Conservation (phyloP, 306 rosid species). For the Inga leiocalycina region DNA sequence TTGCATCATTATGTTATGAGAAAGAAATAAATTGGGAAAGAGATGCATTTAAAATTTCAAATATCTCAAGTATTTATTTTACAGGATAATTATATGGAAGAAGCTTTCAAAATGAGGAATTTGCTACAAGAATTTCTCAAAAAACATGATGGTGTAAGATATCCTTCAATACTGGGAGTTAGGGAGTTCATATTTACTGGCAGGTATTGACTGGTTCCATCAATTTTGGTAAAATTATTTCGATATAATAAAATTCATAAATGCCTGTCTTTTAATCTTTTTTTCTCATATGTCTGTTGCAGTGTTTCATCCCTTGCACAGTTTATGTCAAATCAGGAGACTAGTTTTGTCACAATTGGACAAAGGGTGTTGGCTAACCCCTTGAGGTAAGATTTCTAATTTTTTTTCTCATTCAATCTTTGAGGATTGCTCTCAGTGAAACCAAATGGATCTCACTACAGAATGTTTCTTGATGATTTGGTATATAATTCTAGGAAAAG, state of each 20-base stretch:
- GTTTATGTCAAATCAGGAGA: conserved; percentile 98
- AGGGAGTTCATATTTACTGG: conserved; percentile 98
- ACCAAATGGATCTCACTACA: conserved; percentile 16
- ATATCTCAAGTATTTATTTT: conserved; percentile 35
- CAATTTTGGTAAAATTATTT: conserved; percentile 25
- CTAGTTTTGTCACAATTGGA: conserved; percentile 94
- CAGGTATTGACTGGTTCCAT: conserved; percentile 58
- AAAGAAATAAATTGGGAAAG: not conserved
- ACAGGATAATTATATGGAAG: conserved; percentile 97
- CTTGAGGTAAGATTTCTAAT: conserved; percentile 53
- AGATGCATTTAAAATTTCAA: conserved; percentile 10
- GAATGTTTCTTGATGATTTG: not conserved
- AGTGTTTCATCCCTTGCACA: conserved; percentile 99
- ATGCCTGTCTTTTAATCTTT: conserved; percentile 15
- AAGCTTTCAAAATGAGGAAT: conserved; percentile 99
- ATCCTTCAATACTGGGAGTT: conserved; percentile 94
- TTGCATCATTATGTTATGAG: conserved; percentile 17
- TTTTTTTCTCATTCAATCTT: not conserved
- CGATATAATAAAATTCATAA: conserved; percentile 23
- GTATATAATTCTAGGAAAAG: not conserved
- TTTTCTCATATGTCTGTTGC: conserved; percentile 40
- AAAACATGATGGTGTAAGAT: conserved; percentile 64
- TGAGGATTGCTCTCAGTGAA: conserved; percentile 8
- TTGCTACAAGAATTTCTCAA: conserved; percentile 82
- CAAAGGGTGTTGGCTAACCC: conserved; percentile 96